These are phyloP conservation scores for Xylaria sp. DNA, from an alignment of 2,329 filamentous ascomycete species.

Conservation along the genomic window DNA sequence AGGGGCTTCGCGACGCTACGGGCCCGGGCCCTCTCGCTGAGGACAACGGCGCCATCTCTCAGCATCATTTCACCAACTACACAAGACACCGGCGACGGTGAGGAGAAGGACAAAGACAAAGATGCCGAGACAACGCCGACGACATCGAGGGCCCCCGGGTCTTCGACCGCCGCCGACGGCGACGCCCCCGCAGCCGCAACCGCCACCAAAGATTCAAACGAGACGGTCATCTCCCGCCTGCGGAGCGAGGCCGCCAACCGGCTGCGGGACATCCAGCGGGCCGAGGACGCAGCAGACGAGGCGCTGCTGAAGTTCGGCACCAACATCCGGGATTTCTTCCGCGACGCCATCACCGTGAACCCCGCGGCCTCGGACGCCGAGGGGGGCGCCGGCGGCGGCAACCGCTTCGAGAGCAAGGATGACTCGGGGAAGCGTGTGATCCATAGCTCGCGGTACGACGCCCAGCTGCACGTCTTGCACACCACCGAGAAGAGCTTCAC, in stretches of 20 bases:
- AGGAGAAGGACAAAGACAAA: conserved; percentile 52
- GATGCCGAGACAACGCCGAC: conserved; percentile 58
- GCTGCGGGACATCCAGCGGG: conserved; percentile 87
- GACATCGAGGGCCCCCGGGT: conserved; percentile 47
- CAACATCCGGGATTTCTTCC: conserved; percentile 88
- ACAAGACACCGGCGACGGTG: conserved; percentile 47
- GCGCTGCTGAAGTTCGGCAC: conserved; percentile 90
- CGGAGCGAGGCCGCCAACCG: conserved; percentile 81
- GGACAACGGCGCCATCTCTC: conserved; percentile 50
- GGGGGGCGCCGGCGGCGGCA: conserved; percentile 66
- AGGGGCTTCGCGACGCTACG: conserved; percentile 82
- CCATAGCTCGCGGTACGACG: conserved; percentile 92
- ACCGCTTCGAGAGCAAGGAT: conserved; percentile 95
- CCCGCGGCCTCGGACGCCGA: conserved; percentile 69
- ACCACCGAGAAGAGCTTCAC: conserved; percentile 83
- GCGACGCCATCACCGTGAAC: conserved; percentile 88
- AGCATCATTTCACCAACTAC: conserved; percentile 42
- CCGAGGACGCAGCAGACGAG: conserved; percentile 96
- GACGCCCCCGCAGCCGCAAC: conserved; percentile 48
- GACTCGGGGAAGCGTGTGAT: conserved; percentile 90
- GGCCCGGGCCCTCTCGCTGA: conserved; percentile 78
- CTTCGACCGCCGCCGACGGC: conserved; percentile 55
- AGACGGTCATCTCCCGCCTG: conserved; percentile 79
- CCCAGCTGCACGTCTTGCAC: conserved; percentile 95
- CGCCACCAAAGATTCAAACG: conserved; percentile 55